Conservation (phyloP, 768 basidiomycete species). For the Cyclocybe cylindracea region DNA sequence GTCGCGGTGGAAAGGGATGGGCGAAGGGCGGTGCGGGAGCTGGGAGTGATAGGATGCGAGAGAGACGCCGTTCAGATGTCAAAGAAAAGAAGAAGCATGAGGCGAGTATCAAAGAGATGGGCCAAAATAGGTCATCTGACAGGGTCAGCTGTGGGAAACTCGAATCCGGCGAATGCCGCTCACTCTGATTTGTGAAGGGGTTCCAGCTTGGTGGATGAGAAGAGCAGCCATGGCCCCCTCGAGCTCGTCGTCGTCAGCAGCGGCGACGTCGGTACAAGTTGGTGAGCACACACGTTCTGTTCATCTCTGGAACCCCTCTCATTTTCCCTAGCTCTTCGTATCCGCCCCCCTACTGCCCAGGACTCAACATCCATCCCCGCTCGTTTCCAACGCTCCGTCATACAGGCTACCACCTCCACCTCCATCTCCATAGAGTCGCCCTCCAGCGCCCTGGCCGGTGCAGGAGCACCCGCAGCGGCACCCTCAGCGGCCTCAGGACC, state of each 20-base stretch:
- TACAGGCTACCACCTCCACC: slow-evolving; percentile 73
- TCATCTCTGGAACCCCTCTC: slow-evolving; percentile 16
- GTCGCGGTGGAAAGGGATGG: not conserved
- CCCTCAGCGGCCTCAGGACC: slow-evolving; percentile 44
- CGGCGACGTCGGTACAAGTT: slow-evolving; percentile 92
- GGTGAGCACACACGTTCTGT: slow-evolving; percentile 53
- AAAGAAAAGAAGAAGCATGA: not conserved
- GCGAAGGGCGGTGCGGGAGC: not conserved
- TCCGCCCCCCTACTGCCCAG: slow-evolving; percentile 84
- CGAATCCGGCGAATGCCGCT: slow-evolving; percentile 37
- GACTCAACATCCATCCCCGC: slow-evolving; percentile 86
- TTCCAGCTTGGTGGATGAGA: slow-evolving; percentile 30
- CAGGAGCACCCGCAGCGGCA: slow-evolving; percentile 52
- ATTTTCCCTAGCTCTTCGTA: slow-evolving; percentile 68
- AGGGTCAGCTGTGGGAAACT: slow-evolving; percentile 25
- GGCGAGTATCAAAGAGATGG: not conserved
- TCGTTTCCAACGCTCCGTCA: slow-evolving; percentile 89
- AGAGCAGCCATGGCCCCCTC: slow-evolving; percentile 69
- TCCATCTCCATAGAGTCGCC: slow-evolving; percentile 84
- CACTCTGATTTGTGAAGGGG: slow-evolving; percentile 29
- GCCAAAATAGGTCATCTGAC: slow-evolving; percentile 19
- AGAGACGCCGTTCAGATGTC: slow-evolving; percentile 10
- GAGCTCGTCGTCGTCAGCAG: slow-evolving; percentile 60
- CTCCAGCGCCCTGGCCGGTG: slow-evolving; percentile 47
- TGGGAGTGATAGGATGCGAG: not conserved